Evolutionary conservation across 1,284 basidiomycete species (phyloP).

Genomic region (Apiotrichum porosum): DNA sequence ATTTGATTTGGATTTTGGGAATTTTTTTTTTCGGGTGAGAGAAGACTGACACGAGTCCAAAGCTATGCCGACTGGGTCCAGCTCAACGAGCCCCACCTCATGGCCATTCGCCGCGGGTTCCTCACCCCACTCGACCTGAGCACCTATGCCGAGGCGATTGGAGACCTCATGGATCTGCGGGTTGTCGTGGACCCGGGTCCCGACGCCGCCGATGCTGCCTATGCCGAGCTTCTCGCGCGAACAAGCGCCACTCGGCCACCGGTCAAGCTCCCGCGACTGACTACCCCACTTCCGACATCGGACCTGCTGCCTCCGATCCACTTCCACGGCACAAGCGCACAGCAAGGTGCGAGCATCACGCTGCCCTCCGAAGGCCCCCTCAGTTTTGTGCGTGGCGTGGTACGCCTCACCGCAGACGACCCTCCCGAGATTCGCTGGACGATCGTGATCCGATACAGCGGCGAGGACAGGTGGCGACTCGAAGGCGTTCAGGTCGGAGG

Average conservation of each 20-base stretch:
- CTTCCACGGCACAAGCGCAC: conserved; percentile 26
- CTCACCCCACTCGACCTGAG: conserved; percentile 27
- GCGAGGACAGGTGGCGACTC: conserved; percentile 27
- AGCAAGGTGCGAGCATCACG: background rate
- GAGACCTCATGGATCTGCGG: conserved; percentile 36
- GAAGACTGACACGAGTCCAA: background rate
- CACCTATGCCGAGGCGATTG: conserved; percentile 37
- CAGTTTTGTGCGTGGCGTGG: conserved; percentile 10
- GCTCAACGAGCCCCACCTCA: conserved; percentile 33
- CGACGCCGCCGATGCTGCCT: background rate
- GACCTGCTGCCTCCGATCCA: conserved; percentile 33
- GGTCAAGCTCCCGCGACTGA: conserved; percentile 23
- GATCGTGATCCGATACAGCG: conserved; percentile 36
- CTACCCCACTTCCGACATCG: conserved; percentile 27
- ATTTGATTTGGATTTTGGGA: background rate
- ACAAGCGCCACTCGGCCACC: no score
- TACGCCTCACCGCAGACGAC: conserved; percentile 38
- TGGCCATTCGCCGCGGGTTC: conserved; percentile 11
- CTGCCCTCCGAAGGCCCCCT: background rate
- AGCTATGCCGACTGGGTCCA: conserved; percentile 43
- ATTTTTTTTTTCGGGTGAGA: background rate
- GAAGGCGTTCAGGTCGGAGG: conserved; percentile 41
- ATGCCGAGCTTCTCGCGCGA: background rate
- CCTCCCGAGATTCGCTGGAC: conserved; percentile 45
- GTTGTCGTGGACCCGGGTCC: conserved; percentile 15